Evolutionary conservation across 768 basidiomycete genomes (phyloP).

Genomic region (Hydnomerulius pinastri): DNA sequence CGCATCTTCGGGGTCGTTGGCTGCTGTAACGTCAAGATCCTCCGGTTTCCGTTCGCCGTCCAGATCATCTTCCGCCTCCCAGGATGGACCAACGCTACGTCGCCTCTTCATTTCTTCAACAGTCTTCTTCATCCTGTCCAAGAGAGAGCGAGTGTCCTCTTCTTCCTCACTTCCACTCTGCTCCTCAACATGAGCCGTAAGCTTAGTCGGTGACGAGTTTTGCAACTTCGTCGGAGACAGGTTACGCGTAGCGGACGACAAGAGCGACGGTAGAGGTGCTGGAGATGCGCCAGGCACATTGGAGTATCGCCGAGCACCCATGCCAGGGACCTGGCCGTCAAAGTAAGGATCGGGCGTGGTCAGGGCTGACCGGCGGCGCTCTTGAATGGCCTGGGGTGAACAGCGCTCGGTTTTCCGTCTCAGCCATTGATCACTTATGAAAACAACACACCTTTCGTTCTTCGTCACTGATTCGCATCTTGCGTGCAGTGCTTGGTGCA

Average conservation of each 20-base stretch:
- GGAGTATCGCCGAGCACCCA: slow-evolving; percentile 35
- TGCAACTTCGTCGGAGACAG: slow-evolving; percentile 8
- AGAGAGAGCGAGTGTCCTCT: slow-evolving; percentile 35
- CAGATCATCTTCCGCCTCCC: slow-evolving; percentile 38
- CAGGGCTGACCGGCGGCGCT: slow-evolving; percentile 61
- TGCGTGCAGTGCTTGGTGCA: background rate
- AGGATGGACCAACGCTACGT: slow-evolving; percentile 18
- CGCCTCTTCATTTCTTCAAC: slow-evolving; percentile 39
- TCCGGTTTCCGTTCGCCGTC: slow-evolving; percentile 52
- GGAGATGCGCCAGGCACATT: slow-evolving; percentile 8
- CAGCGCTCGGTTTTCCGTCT: background rate
- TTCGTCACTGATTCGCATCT: slow-evolving; percentile 13
- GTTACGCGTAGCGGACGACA: slow-evolving; percentile 4
- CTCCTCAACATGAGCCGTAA: slow-evolving; percentile 14
- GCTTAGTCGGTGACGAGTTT: slow-evolving; percentile 5
- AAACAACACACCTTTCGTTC: slow-evolving; percentile 13
- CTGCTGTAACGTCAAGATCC: slow-evolving; percentile 40
- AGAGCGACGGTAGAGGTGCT: slow-evolving; percentile 1
- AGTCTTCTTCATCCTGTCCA: slow-evolving; percentile 40
- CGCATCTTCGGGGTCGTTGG: slow-evolving; percentile 9
- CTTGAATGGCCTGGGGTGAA: slow-evolving; percentile 54
- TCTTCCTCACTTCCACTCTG: slow-evolving; percentile 28
- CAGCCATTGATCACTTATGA: background rate
- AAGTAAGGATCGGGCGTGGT: slow-evolving; percentile 49
- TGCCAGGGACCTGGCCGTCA: slow-evolving; percentile 54